Evolutionary conservation across 495 filamentous ascomycete species (phyloP), one percentile per base, ranked within the genome.

Genomic region (Halenospora varia): DNA sequence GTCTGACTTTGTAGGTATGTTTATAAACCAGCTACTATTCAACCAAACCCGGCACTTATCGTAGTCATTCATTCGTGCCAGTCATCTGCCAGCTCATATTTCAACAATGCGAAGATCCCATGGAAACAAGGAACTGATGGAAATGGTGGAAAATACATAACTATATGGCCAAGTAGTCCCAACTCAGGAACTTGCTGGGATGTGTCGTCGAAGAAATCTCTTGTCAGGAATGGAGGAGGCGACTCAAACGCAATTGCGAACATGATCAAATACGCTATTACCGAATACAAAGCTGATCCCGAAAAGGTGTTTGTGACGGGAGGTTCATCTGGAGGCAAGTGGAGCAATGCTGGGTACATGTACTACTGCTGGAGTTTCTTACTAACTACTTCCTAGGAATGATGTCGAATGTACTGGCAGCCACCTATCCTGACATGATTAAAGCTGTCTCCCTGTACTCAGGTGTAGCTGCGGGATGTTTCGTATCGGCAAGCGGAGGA

Each of bases 381-480:
- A 48, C 51, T 53, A 59, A 48, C 48, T 42, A 24, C 46, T 52
- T 20, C 53, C 53, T 20, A 55, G 69, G 69, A 17, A 75, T 74
- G 73, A 73, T 74, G 71, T 72, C 70, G 25, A 85, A 84, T 61
- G 79, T 84, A 25, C 67, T 85, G 56, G 76, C 78, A 4, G 81
- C 78, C 19, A 77, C 78, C 10, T 83, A 84, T 64, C 82, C 82
- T 0, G 72, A 81, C 15, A 41, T 85, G 29, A 83, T 84, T 71
- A 69, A 70, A 2, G 82, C 82, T 1, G 81, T 66, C 17, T 77
- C 74, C 11, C 80, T 71, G 39, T 86, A 84, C 67, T 70, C 78
- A 2, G 83, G 83, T 22, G 82, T 87, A 1, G 70, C 82, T 9
- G 82, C 78, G 15, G 82, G 82, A 8, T 85, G 83, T 69, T 85